Base-by-base conservation (phyloP, 73 alveolate genomes). In the Tetrahymena malaccensis region DNA sequence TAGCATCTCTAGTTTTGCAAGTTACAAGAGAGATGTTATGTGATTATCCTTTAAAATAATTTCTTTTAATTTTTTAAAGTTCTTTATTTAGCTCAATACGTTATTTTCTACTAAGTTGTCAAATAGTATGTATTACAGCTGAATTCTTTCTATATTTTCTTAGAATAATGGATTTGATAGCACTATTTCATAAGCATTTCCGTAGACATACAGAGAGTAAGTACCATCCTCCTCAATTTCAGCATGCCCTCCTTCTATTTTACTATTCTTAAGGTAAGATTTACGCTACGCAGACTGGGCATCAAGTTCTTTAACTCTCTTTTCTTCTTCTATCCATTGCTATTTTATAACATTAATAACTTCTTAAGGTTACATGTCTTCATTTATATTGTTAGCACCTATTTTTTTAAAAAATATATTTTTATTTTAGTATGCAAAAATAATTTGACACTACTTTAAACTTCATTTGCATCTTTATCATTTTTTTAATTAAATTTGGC, bases 121-220 rank as follows among this genome's bases (percentile, higher is more conserved):
- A 93, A 98, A 98, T 94, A 98, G 94, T 55, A 98, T 97, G 94
- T 97, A 98, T 96, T 97, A 97, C n/a, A 97, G 94, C 96, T 96
- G 96, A 97, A 98, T 98, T 34, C 97, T 97, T 93, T 98, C 98
- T 3, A 97, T 98, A 56, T 96, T 57, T 37, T 96, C 97, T 97
- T 98, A 97, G 94, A 98, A 98, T 93, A 98, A 99, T 55, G 97
- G 94, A 93, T 98, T 96, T 19, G 98, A 97, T 35, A 98, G 95
- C 34, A 98, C 99, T 27, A 70, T 70, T 94, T 98, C 99, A 31
- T 98, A 93, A 17, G 99, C 99, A 95, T 98, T 98, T 43, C 99
- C 99, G 96, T 95, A 98, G 16, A 98, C 97, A 94, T 97, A 98
- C 40, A 98, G 97, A 84, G 97, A 97, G 58, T 85, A 96, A 27